Evolutionary conservation across 495 filamentous ascomycete species (phyloP), one percentile per base, ranked within the genome.

Genomic region (Podospora bellae-mahoneyi): DNA sequence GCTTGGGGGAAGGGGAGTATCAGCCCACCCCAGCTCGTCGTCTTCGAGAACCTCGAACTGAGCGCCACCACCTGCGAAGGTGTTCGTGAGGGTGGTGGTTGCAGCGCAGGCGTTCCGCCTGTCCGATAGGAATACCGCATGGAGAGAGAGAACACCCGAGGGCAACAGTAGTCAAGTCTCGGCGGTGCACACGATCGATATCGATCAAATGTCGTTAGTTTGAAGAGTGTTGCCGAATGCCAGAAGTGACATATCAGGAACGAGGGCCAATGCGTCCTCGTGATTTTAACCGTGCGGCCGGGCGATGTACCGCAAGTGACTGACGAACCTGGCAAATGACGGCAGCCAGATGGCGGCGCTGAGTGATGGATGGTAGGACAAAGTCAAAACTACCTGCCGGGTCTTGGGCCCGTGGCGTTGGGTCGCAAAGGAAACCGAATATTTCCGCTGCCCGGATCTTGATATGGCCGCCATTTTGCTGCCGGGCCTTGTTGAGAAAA

Each of bases 211-310:
- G 61, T 58, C 55, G 23, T 28, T 34, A 4, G 16, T 32, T 5
- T 32, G 30, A 19, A 7, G 16, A 20, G n/a, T 48, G 27, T 26
- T 44, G 61, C 61, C 27, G 61, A 32, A 19, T 39, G 61, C 5
- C 61, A 26, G 34, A 44, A 63, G 34, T 28, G n/a, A 39, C 13
- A 39, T 63, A 20, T 63, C 30, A 28, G 30, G 32, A 28, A 23
- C 16, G 32, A 58, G 23, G 55, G 18, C 0, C 18, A 58, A 58
- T 39, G 34, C 61, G 48, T 44, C 61, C 32, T 39, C 18, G 61
- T 32, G 61, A 63, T n/a, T 63, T 63, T 63, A 63, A 39, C 61
- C 61, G 61, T 23, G 32, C 32, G 27, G 61, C 55, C n/a, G 10
- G 55, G 23, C n/a, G 26, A 63, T 44, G 61, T 53, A 27, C 30